Evolutionary conservation across 2,329 filamentous ascomycete genomes (phyloP), one percentile per base, ranked within the genome.

Genomic region (Stachybotrys chlorohalonatus): DNA sequence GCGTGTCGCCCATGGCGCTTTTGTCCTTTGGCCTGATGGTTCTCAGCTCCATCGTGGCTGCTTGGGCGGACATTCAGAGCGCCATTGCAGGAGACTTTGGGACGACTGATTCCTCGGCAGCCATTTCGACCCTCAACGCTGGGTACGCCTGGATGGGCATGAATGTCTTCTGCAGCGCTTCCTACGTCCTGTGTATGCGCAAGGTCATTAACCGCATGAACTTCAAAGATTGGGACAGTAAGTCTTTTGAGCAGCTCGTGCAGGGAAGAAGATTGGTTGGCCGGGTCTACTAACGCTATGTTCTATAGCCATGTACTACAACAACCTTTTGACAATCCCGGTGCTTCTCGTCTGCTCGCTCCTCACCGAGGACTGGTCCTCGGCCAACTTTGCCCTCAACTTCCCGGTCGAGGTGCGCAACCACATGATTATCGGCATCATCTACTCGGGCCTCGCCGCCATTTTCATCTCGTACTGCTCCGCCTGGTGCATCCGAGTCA

Each of bases 381-480:
- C 82, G 52, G 79, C 80, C 58, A 99, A 99, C 75, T 75, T 99
- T 63, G 73, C 77, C 62, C 84, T 81, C 72, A 97, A 97, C 79
- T 99, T 99, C 77, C 94, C 94, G 2, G 63, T 76, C n/a, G 87
- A 87, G 60, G 78, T 84, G 39, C 88, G 92, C 64, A 94, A 90
- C 72, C 82, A 78, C 63, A 84, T 96, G 63, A 81, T 95, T 62
- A 75, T 88, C 57, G 89, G 92, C 66, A 96, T 97, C 89, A 76
- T 97, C 66, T 88, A 97, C 73, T 96, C 94, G 6, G 94, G 94
- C 57, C 79, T 96, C 53, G 92, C 86, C 42, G 89, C 92, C 52
- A 92, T 97, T 66, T 96, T 96, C 75, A 99, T 99, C 72, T 97
- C 93, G n/a, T 99, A 99, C 81, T 95, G 91, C 68, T 96, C 93